Evolutionary conservation across 73 alveolate genomes (phyloP), one percentile per base, ranked within the genome.

Genomic region (Uronychia setigera): DNA sequence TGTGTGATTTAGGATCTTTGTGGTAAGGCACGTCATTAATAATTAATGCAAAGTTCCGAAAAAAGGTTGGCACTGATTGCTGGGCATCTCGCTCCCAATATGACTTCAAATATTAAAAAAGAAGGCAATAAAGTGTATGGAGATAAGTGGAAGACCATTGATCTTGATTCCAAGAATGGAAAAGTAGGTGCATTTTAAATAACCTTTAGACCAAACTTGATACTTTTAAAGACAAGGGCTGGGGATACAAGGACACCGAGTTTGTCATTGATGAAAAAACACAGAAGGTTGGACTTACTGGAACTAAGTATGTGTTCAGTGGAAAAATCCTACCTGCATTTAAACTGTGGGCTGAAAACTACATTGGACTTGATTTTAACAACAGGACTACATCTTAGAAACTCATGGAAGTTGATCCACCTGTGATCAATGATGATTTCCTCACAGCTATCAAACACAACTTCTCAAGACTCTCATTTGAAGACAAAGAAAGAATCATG

Each of bases 211-310:
- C 67, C 29, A 90, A 90, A 60, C 87, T 90, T 25, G 95, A 90
- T 78, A 80, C 60, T 75, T 26, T 92, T 87, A 96, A 94, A 84
- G 88, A 95, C 74, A 85, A 96, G 77, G 99, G 99, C 31, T 96
- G 99, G 99, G 99, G 99, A 27, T 96, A 86, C 83, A 82, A 83
- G 76, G 99, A 96, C 83, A 89, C 99, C 31, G 87, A 96, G 46
- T 96, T 94, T 82, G 90, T 83, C 30, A 32, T 94, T 35, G 97
- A 94, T 84, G 82, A 81, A 29, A 83, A 92, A 79, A 67, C 86
- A 33, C 88, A 88, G 60, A 79, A 35, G 60, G 95, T 92, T 26
- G 91, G 90, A 59, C 92, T 96, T 33, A 79, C 96, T 26, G 99
- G 99, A 77, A 83, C 79, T 86, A 87, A 97, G 75, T 96, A 96